Conservation (phyloP, 2,329 filamentous ascomycete genomes). For the Epichloe glyceriae region DNA sequence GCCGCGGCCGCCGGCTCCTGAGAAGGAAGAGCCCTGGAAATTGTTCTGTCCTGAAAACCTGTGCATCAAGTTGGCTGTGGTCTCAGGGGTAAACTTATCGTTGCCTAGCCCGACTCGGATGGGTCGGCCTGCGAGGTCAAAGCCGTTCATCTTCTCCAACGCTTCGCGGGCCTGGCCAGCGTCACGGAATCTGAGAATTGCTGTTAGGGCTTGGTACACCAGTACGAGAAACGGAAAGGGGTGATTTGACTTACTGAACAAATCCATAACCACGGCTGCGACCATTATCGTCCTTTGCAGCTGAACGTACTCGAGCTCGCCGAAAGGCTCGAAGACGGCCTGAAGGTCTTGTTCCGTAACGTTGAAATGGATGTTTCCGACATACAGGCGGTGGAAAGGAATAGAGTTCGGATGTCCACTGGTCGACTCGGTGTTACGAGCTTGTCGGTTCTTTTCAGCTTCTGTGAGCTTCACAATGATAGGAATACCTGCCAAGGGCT, state of each 20-base stretch:
- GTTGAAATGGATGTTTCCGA: slow-evolving; percentile 99
- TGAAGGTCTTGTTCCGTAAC: slow-evolving; percentile 93
- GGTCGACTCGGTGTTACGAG: slow-evolving; percentile 62
- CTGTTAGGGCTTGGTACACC: neutral
- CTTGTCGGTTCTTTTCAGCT: slow-evolving; percentile 98
- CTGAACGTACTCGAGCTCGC: slow-evolving; percentile 93
- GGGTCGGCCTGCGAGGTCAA: slow-evolving; percentile 90
- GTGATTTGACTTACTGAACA: slow-evolving; percentile 64
- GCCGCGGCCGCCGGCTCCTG: slow-evolving; percentile 76
- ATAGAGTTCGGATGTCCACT: slow-evolving; percentile 65
- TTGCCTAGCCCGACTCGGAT: slow-evolving; percentile 98
- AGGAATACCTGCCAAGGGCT: slow-evolving; percentile 95
- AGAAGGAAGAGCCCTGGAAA: slow-evolving; percentile 85
- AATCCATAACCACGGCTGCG: slow-evolving; percentile 94
- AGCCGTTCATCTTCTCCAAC: slow-evolving; percentile 98
- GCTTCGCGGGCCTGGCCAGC: slow-evolving; percentile 86
- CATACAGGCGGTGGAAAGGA: slow-evolving; percentile 94
- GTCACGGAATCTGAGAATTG: slow-evolving; percentile 59
- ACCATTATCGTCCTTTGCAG: slow-evolving; percentile 84
- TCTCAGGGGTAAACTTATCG: slow-evolving; percentile 99
- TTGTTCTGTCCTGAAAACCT: slow-evolving; percentile 76
- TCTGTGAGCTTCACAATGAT: slow-evolving; percentile 98
- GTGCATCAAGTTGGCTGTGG: slow-evolving; percentile 82
- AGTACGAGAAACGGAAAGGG: neutral
- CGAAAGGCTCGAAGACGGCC: slow-evolving; percentile 95